phyloP scores from a whole-genome alignment of 108 stramenopile species.

The Hondaea fermentalgiana region DNA sequence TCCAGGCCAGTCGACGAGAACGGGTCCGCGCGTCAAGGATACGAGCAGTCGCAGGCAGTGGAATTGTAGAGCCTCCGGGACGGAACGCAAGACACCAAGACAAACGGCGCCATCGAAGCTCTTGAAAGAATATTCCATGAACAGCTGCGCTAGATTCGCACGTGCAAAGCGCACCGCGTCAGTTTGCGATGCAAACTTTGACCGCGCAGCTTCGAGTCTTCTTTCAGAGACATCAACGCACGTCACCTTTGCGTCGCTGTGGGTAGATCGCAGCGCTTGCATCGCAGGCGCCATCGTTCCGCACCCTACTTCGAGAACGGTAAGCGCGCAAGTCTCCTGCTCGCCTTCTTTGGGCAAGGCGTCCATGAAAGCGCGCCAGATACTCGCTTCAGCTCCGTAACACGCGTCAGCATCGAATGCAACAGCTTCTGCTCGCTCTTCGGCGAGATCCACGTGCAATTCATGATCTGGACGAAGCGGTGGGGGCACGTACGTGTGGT shows the following conservation, averaged over 20 bases:
- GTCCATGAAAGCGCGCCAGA: not conserved
- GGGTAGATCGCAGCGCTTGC: too few species aligned
- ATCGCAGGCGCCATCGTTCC: not conserved
- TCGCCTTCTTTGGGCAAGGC: not conserved
- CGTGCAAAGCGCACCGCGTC: not conserved
- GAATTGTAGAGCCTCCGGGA: not conserved
- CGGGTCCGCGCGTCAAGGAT: not conserved
- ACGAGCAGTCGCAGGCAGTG: not conserved
- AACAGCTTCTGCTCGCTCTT: too few species aligned
- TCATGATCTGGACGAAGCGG: not conserved
- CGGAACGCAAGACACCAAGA: not conserved
- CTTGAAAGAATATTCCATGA: not conserved
- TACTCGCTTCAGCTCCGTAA: not conserved
- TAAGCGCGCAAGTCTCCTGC: not conserved
- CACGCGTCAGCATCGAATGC: not conserved
- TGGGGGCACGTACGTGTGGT: not conserved
- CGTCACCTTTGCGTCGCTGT: not conserved
- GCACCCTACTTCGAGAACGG: not conserved
- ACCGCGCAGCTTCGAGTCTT: not conserved
- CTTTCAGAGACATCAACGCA: not conserved
- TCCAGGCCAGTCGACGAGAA: not conserved
- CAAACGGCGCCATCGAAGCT: not conserved
- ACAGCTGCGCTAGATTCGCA: not conserved
- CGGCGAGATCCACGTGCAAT: not conserved
- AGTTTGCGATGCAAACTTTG: not conserved